A percentile compares a stretch with the other conserved stretches of the same genome.
phyloP scores from a whole-genome alignment of 176 grass and related monocot species.

The Oryza glaberrima region DNA sequence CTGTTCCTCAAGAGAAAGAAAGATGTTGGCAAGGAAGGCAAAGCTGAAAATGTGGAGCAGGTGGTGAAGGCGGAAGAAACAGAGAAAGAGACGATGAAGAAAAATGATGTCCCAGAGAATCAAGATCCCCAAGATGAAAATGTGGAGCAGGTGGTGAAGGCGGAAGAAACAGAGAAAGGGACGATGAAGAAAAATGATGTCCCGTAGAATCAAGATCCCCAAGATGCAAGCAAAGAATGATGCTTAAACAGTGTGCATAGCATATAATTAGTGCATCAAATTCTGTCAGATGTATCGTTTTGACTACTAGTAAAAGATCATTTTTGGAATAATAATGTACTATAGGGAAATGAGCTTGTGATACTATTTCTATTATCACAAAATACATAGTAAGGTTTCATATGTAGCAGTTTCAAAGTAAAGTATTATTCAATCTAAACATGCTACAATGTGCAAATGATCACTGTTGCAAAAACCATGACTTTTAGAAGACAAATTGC shows the following conservation, averaged over 20 bases:
- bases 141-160: constrained; percentile 21
- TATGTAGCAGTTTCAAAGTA: constrained; percentile 16
- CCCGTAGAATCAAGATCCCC: constrained; percentile 14
- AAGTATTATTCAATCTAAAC: constrained; percentile 23
- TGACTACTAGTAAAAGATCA: constrained; percentile 30
- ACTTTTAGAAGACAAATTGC: constrained; percentile 30
- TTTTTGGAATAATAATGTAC: constrained; percentile 35
- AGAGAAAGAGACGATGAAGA: constrained; percentile 12
- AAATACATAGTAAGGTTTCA: constrained; percentile 2
- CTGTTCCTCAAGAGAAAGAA: constrained; percentile 66
- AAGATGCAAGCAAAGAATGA: constrained; percentile 37
- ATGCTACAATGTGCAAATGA: constrained; percentile 24
- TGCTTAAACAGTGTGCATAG: constrained; percentile 35
- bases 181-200: constrained; percentile 26
- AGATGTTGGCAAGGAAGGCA: constrained; percentile 27
- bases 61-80: constrained; percentile 4
- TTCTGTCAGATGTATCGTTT: constrained; percentile 27
- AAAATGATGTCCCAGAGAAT: constrained; percentile 30
- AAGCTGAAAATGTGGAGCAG: constrained; percentile 37
- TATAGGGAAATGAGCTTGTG: constrained; percentile 9
- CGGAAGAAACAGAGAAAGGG: constrained; percentile 17
- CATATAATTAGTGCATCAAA: constrained; percentile 22
- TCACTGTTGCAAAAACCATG: constrained; percentile 20
- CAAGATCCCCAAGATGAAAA: constrained; percentile 7
- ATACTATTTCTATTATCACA: constrained; percentile 12